Evolutionary conservation across 2,329 filamentous ascomycete genomes (phyloP), one percentile per base, ranked within the genome.

Genomic region (Aspergillus proliferans): DNA sequence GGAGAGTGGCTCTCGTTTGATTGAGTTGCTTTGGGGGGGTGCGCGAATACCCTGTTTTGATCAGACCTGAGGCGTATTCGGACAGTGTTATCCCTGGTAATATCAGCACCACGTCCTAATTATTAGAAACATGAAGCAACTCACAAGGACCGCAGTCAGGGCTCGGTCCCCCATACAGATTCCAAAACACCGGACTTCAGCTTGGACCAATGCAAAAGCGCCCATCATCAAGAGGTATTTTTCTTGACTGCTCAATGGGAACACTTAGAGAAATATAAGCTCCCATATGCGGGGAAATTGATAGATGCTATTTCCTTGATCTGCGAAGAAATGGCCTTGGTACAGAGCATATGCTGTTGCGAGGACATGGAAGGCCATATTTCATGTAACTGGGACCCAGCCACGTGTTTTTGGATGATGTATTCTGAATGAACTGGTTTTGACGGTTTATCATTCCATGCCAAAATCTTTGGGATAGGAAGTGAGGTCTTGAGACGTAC

Each of bases 221-320:
- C 22, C 6, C 58, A 5, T 62, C 43, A 28, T 60, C 58, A 6
- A 69, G 49, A 2, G 56, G 55, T 36, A 65, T 49, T 43, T 61
- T 63, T 7, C 24, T 30, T 5, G 44, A 7, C 9, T 43, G 44
- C 3, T 58, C 58, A 28, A 64, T 39, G 1, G 65, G 58, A 8
- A 51, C 56, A 56, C 62, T 63, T 54, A 15, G 59, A 43, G 46
- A 66, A 66, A 46, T 68, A 68, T 24, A 71, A 53, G 52, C 66
- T 72, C 0, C 70, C 67, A 56, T 68, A 72, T 0, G 64, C 68
- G 18, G 68, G 67, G 47, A 72, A 71, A 30, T 67, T 47, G 50
- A 68, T 34, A 19, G 59, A 46, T 18, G 60, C 58, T 45, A 70
- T 54, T 34, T 70, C 57, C 52, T 57, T 55, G 2, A 70, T 56